phyloP scores from a whole-genome alignment of 208 protist genomes.

The Herpetomonas samuelpessoai region DNA sequence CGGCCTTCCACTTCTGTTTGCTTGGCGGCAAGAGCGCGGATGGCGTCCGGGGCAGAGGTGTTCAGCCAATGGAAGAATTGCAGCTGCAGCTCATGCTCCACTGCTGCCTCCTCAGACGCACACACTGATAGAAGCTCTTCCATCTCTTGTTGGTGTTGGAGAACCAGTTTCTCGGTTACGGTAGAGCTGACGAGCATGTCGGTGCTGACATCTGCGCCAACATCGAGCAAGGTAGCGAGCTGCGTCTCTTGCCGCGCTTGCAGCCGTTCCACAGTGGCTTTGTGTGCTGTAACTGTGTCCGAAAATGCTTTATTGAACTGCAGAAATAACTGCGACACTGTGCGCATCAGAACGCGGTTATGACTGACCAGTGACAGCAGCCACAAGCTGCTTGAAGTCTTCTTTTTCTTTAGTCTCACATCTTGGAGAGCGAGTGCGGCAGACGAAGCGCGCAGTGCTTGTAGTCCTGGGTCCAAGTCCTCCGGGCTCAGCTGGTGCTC shows the following conservation, averaged over 20 bases:
- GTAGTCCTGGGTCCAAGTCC: no score
- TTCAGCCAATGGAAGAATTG: constrained; percentile 43
- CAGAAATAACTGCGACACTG: constrained; percentile 46
- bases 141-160: constrained; percentile 61
- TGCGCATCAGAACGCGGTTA: constrained; percentile 44
- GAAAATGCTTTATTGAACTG: constrained; percentile 57
- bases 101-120: constrained; percentile 10
- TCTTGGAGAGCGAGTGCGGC: no score
- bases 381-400: constrained; percentile 37
- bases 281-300: constrained; percentile 16
- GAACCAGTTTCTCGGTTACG: constrained; percentile 53
- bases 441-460: no score
- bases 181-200: constrained; percentile 69
- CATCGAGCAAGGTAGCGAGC: constrained; percentile 53
- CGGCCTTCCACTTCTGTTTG: constrained; percentile 2
- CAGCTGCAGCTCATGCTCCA: constrained; percentile 40
- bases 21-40: constrained; percentile 27
- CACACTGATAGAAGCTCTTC: constrained; percentile 32
- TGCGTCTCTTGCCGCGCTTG: constrained; percentile 50
- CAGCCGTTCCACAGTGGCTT: constrained; percentile 24
- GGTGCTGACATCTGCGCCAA: constrained; percentile 22
- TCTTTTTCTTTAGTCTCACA: no score
- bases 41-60: constrained; percentile 52
- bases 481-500: no score
- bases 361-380: constrained; percentile 63